Evolutionary conservation across 208 protist species (phyloP).

Genomic region (Trypanosoma platydactyli): DNA sequence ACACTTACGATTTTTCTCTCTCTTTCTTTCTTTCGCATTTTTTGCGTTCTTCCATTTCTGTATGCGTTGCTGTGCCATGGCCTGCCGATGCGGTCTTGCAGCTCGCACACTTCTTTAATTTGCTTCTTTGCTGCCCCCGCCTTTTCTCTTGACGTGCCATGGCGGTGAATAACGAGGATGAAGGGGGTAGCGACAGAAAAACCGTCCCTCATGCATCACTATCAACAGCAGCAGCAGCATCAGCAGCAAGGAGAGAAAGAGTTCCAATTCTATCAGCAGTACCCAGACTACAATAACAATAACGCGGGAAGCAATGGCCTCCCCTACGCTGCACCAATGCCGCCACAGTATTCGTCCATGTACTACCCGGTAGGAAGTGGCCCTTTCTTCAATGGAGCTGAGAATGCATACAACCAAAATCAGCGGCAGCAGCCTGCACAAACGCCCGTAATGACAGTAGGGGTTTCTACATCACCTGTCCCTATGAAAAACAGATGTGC

Average conservation of each 20-base stretch:
- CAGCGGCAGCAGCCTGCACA: background rate
- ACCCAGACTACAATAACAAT: background rate
- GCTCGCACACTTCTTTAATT: too few relatives aligned
- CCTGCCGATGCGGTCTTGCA: too few relatives aligned
- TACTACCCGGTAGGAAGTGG: background rate
- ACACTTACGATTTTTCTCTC: too few relatives aligned
- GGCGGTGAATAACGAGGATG: background rate
- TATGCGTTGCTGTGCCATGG: too few relatives aligned
- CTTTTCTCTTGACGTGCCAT: background rate
- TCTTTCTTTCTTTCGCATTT: too few relatives aligned
- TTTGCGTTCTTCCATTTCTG: too few relatives aligned
- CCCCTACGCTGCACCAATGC: background rate
- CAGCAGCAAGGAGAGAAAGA: constrained; percentile 16
- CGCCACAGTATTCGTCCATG: background rate
- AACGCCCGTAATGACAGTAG: constrained; percentile 2
- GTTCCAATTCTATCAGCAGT: constrained; percentile 15
- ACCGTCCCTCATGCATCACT: background rate
- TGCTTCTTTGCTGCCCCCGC: too few relatives aligned
- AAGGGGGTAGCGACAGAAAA: too few relatives aligned
- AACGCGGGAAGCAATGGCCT: background rate
- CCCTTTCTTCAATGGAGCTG: constrained; percentile 10
- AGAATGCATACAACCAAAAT: background rate
- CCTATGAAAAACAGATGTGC: background rate
- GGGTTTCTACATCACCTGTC: background rate
- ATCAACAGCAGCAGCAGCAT: constrained; percentile 25